Evolutionary conservation across 331 rosid species (phyloP).

Genomic region (Arachis monticola): DNA sequence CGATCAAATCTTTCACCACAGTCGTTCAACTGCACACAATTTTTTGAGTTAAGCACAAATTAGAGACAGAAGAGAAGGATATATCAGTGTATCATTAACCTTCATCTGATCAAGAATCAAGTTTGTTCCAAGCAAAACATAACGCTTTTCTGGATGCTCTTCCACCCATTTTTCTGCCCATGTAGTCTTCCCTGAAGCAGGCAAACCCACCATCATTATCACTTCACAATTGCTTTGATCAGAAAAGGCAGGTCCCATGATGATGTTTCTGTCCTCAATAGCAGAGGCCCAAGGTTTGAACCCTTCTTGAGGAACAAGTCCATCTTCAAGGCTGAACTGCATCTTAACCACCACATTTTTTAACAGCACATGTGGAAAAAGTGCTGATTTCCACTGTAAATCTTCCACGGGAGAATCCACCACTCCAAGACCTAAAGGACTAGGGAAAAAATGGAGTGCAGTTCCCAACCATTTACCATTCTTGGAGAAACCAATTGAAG

Average conservation of each 20-base stretch:
- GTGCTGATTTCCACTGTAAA: slow-evolving; percentile 43
- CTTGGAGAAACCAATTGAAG: slow-evolving; percentile 60
- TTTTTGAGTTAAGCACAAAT: neutral
- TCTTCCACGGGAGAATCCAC: slow-evolving; percentile 30
- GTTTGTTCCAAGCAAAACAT: slow-evolving; percentile 65
- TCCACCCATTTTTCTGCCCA: slow-evolving; percentile 65
- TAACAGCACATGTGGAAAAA: slow-evolving; percentile 63
- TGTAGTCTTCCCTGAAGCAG: slow-evolving; percentile 68
- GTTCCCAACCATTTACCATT: slow-evolving; percentile 64
- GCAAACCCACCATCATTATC: slow-evolving; percentile 67
- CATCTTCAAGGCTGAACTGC: slow-evolving; percentile 68
- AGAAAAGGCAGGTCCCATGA: slow-evolving; percentile 49
- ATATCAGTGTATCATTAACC: slow-evolving; percentile 40
- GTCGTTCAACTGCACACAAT: slow-evolving; percentile 48
- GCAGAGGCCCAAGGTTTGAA: slow-evolving; percentile 61
- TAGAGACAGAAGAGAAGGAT: neutral
- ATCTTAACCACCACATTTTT: slow-evolving; percentile 62
- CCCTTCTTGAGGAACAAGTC: slow-evolving; percentile 54
- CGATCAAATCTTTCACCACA: slow-evolving; percentile 59
- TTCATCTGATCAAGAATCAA: slow-evolving; percentile 63
- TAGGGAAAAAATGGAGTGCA: slow-evolving; percentile 49
- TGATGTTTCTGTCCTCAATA: slow-evolving; percentile 46
- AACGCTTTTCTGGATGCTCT: slow-evolving; percentile 60
- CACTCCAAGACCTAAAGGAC: slow-evolving; percentile 45
- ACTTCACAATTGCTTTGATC: slow-evolving; percentile 55